These are phyloP conservation scores for Aspergillus saccharolyticus DNA, from an alignment of 495 filamentous ascomycete genomes.

Conservation along the genomic window DNA sequence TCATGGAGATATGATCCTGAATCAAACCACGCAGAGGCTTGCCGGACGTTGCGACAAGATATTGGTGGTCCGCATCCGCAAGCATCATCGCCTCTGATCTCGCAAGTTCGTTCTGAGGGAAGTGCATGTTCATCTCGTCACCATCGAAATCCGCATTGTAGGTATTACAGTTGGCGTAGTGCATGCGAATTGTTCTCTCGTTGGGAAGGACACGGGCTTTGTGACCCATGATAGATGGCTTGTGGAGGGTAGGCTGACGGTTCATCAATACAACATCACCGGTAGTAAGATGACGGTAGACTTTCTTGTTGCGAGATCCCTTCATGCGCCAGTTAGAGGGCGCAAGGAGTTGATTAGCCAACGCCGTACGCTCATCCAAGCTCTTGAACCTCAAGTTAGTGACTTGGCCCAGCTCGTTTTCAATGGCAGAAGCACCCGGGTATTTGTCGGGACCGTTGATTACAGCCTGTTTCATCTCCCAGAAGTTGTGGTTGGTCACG, in stretches of 20 bases:
- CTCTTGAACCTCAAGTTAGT: slow-evolving; percentile 83
- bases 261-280: slow-evolving; percentile 99
- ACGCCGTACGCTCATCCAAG: slow-evolving; percentile 72
- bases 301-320: slow-evolving; percentile 87
- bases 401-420: slow-evolving; percentile 91
- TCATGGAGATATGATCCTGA: slow-evolving; percentile 97
- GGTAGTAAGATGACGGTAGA: slow-evolving; percentile 90
- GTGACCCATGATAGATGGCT: slow-evolving; percentile 99
- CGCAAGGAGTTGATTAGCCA: slow-evolving; percentile 91
- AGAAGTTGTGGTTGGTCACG: slow-evolving; percentile 94
- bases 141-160: slow-evolving; percentile 99
- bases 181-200: slow-evolving; percentile 97
- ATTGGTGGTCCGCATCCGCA: slow-evolving; percentile 96
- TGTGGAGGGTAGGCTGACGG: slow-evolving; percentile 97
- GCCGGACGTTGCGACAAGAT: slow-evolving; percentile 88
- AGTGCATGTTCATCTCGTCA: slow-evolving; percentile 99
- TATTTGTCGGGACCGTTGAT: slow-evolving; percentile 91
- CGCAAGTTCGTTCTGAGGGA: slow-evolving; percentile 94
- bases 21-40: slow-evolving; percentile 95
- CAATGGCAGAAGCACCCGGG: slow-evolving; percentile 89
- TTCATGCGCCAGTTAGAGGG: slow-evolving; percentile 70
- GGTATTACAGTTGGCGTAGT: slow-evolving; percentile 99
- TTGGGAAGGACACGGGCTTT: slow-evolving; percentile 85
- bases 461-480: slow-evolving; percentile 91
- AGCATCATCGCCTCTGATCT: slow-evolving; percentile 85